These are phyloP conservation scores for Tremellales sp. DNA, from an alignment of 1,284 basidiomycete genomes.

Conservation along the genomic window DNA sequence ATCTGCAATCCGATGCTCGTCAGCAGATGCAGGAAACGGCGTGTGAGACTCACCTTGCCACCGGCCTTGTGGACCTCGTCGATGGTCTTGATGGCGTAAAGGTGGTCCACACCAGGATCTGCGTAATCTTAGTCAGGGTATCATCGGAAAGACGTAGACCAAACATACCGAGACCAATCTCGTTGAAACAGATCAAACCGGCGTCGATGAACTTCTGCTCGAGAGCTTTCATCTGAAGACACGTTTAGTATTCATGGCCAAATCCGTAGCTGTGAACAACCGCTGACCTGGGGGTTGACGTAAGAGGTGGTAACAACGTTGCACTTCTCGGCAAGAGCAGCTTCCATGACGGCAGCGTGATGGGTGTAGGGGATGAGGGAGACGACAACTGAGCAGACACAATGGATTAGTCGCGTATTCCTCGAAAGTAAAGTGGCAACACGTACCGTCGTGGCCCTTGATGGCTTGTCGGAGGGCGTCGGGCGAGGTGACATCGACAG, in stretches of 20 bases:
- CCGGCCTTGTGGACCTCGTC: slow-evolving; percentile 89
- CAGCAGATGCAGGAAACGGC: background rate
- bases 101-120: slow-evolving; percentile 66
- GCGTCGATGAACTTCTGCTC: slow-evolving; percentile 79
- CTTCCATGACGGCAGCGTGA: slow-evolving; percentile 88
- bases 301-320: slow-evolving; percentile 97
- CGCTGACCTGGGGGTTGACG: slow-evolving; percentile 75
- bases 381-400: no score
- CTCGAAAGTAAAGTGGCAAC: no score
- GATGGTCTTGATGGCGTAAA: slow-evolving; percentile 97
- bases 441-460: slow-evolving; percentile 80
- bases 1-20: slow-evolving; percentile 61
- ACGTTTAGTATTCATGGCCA: no score
- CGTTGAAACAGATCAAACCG: slow-evolving; percentile 94
- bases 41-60: slow-evolving; percentile 64
- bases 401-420: no score
- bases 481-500: slow-evolving; percentile 76
- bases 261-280: no score
- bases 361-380: slow-evolving; percentile 94
- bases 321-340: slow-evolving; percentile 84
- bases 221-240: slow-evolving; percentile 80
- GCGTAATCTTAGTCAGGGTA: slow-evolving; percentile 1
- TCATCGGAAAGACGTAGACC: background rate
- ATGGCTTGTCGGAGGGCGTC: slow-evolving; percentile 74
- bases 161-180: slow-evolving; percentile 76